These are phyloP conservation scores for Fusarium heterosporum DNA, from an alignment of 2,329 filamentous ascomycete genomes.

Conservation along the genomic window DNA sequence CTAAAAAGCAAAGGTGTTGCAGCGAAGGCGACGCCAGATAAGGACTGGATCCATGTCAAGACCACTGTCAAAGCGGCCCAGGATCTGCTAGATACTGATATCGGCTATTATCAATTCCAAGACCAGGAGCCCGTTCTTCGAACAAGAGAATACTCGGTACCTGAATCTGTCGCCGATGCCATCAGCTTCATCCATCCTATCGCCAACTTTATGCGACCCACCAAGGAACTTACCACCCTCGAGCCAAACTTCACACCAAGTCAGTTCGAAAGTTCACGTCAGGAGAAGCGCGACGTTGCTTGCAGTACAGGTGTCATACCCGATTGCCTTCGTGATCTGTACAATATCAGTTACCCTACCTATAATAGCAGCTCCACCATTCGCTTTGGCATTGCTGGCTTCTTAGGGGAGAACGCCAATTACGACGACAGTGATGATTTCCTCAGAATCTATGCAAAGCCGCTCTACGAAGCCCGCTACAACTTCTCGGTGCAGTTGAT, in stretches of 20 bases:
- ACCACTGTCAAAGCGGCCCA: slow-evolving; percentile 56
- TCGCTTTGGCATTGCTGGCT: slow-evolving; percentile 61
- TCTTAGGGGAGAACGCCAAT: slow-evolving; percentile 62
- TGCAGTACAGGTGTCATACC: slow-evolving; percentile 53
- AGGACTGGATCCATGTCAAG: slow-evolving; percentile 58
- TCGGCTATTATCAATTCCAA: slow-evolving; percentile 58
- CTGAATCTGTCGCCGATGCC: slow-evolving; percentile 52
- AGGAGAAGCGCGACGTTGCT: slow-evolving; percentile 44
- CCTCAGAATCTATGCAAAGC: slow-evolving; percentile 52
- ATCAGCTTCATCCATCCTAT: slow-evolving; percentile 63
- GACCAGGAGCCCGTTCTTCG: slow-evolving; percentile 55
- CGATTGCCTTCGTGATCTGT: slow-evolving; percentile 58
- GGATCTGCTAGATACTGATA: slow-evolving; percentile 55
- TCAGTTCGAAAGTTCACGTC: slow-evolving; percentile 12
- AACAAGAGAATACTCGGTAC: slow-evolving; percentile 59
- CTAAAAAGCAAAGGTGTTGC: slow-evolving; percentile 54
- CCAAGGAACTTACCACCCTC: slow-evolving; percentile 44
- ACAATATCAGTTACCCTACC: slow-evolving; percentile 57
- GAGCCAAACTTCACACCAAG: slow-evolving; percentile 14
- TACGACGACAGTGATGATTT: slow-evolving; percentile 57
- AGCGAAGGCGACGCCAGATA: slow-evolving; percentile 47
- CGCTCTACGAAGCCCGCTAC: slow-evolving; percentile 51
- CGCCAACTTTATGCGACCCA: slow-evolving; percentile 62
- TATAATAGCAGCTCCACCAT: slow-evolving; percentile 50
- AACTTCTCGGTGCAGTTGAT: slow-evolving; percentile 57